Evolutionary conservation across 1,284 basidiomycete species (phyloP).

Genomic region (Thelephora terrestris): DNA sequence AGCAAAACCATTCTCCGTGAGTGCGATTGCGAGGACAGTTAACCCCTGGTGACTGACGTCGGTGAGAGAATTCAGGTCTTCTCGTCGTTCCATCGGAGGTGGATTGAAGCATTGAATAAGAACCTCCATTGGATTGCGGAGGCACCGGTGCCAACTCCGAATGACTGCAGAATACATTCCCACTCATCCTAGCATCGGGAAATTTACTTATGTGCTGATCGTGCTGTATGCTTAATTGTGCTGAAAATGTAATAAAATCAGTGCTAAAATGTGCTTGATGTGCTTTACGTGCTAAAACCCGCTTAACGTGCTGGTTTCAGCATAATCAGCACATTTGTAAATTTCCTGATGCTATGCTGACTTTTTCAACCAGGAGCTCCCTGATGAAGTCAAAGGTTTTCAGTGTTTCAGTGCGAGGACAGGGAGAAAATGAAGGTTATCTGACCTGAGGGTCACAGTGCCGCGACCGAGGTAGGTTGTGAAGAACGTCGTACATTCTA

Average conservation of each 20-base stretch:
- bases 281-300: no score
- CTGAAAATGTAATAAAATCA: no score
- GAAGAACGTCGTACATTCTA: not conserved
- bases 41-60: not conserved
- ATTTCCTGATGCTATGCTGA: no score
- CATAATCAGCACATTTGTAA: no score
- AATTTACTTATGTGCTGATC: no score
- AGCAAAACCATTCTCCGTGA: slow-evolving; percentile 59
- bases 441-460: slow-evolving; percentile 73
- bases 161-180: slow-evolving; percentile 39
- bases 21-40: slow-evolving; percentile 10
- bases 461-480: slow-evolving; percentile 47
- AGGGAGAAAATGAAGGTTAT: slow-evolving; percentile 50
- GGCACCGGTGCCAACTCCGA: no score
- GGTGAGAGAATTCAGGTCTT: slow-evolving; percentile 44
- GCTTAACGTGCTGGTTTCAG: no score
- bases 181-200: no score
- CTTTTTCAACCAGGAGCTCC: slow-evolving; percentile 52
- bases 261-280: no score
- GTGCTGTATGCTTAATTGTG: no score
- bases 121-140: slow-evolving; percentile 46
- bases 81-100: slow-evolving; percentile 60
- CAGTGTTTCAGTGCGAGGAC: slow-evolving; percentile 56
- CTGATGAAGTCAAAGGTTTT: slow-evolving; percentile 46
- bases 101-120: slow-evolving; percentile 44